Evolutionary conservation across 768 basidiomycete genomes (phyloP).

Genomic region (Sporobolomyces phaffii): DNA sequence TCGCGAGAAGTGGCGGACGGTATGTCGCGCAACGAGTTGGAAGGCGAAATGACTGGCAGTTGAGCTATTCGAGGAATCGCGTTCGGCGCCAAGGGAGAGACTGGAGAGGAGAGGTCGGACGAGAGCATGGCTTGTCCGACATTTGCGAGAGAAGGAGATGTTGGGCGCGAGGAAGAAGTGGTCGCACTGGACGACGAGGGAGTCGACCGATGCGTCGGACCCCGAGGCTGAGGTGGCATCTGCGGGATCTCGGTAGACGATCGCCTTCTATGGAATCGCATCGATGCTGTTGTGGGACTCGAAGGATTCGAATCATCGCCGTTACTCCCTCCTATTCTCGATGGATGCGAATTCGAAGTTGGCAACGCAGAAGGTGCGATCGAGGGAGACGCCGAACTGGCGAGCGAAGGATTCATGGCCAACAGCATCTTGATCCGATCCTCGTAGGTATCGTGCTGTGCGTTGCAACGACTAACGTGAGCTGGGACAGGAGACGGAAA

Average conservation of each 20-base stretch:
- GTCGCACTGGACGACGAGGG: neutral
- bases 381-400: neutral
- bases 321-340: neutral
- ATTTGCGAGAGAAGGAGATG: neutral
- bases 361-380: neutral
- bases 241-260: conserved; percentile 2
- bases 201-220: neutral
- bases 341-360: neutral
- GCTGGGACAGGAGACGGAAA: neutral
- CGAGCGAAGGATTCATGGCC: conserved; percentile 52
- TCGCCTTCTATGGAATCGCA: conserved; percentile 6
- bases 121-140: conserved; percentile 5
- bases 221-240: neutral
- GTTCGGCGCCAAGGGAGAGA: neutral
- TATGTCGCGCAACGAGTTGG: neutral
- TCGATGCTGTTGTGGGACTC: conserved; percentile 8
- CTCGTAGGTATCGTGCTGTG: conserved; percentile 86
- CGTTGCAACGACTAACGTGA: neutral
- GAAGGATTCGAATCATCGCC: neutral
- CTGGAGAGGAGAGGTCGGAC: neutral
- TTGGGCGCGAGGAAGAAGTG: neutral
- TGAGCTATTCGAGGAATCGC: conserved; percentile 5
- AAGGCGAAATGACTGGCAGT: conserved; percentile 1
- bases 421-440: conserved; percentile 90
- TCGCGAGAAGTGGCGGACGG: neutral